Conservation (phyloP, 2,329 filamentous ascomycete species). For the Fusarium stilboides region DNA sequence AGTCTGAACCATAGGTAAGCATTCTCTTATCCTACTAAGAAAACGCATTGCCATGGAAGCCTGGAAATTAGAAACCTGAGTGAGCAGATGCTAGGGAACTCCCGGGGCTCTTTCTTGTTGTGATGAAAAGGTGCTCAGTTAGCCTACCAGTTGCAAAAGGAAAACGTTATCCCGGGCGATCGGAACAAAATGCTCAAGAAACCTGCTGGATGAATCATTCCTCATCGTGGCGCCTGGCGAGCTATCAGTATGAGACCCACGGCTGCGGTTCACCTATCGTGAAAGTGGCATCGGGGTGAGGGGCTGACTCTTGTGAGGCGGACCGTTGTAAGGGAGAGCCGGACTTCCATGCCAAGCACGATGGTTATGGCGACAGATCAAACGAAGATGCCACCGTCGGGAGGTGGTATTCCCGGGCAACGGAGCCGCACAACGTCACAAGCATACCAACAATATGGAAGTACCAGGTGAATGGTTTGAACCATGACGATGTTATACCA, state of each 20-base stretch:
- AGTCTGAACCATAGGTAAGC: not conserved
- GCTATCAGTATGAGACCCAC: slow-evolving; percentile 10
- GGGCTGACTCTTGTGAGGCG: slow-evolving; percentile 12
- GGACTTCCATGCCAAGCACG: not conserved
- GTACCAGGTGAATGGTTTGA: not conserved
- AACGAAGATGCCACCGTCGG: slow-evolving; percentile 10
- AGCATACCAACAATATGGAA: slow-evolving; percentile 8
- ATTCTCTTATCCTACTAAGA: not conserved
- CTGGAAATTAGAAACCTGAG: not conserved
- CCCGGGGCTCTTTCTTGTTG: slow-evolving; percentile 6
- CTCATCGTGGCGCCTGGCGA: slow-evolving; percentile 10
- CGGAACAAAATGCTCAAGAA: slow-evolving; percentile 17
- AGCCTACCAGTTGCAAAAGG: not conserved
- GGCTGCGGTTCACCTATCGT: slow-evolving; percentile 6
- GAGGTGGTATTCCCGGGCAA: slow-evolving; percentile 16
- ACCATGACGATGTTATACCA: slow-evolving; percentile 10
- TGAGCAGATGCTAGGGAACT: too few species aligned
- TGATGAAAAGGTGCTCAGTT: not conserved
- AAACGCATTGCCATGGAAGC: not conserved
- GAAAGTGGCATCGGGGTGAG: not conserved
- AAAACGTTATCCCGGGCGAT: not conserved
- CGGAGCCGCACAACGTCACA: slow-evolving; percentile 29
- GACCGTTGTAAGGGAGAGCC: slow-evolving; percentile 15
- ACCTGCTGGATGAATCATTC: slow-evolving; percentile 7
- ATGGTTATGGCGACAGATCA: not conserved